Evolutionary conservation across 2,329 filamentous ascomycete genomes (phyloP).

Genomic region (Penicillium sp.): DNA sequence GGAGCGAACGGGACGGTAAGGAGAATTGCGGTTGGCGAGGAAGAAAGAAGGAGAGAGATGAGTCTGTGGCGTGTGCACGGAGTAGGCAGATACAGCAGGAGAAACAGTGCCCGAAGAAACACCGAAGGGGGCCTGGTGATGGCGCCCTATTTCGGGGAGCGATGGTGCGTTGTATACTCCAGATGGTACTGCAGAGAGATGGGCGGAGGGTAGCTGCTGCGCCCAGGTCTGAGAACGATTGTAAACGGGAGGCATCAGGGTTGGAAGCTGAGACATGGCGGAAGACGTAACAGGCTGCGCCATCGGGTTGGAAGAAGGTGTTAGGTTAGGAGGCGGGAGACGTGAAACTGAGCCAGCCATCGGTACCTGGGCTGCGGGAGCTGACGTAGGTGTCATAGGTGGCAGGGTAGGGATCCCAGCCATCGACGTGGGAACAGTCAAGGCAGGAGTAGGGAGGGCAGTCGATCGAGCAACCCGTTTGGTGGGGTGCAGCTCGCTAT

Average conservation of each 20-base stretch:
- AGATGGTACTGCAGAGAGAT: constrained; percentile 33
- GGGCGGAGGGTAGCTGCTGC: constrained; percentile 43
- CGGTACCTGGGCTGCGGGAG: constrained; percentile 40
- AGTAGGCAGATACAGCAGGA: constrained; percentile 70
- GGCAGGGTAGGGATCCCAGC: constrained; percentile 37
- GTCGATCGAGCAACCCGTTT: constrained; percentile 52
- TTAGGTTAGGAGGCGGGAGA: constrained; percentile 73
- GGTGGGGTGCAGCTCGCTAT: constrained; percentile 58
- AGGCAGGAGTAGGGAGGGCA: constrained; percentile 24
- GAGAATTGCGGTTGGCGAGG: constrained; percentile 84
- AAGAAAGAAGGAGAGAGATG: constrained; percentile 87
- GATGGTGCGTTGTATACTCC: constrained; percentile 36
- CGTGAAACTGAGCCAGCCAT: constrained; percentile 51
- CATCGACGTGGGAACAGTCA: constrained; percentile 32
- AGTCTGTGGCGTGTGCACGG: constrained; percentile 63
- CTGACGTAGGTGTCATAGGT: constrained; percentile 39
- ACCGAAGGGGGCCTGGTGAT: constrained; percentile 54
- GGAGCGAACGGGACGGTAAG: constrained; percentile 86
- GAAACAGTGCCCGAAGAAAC: constrained; percentile 64
- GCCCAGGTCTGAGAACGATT: constrained; percentile 58
- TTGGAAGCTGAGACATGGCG: constrained; percentile 61
- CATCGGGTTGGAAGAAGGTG: constrained; percentile 59
- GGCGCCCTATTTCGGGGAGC: constrained; percentile 45
- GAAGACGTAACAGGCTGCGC: constrained; percentile 43
- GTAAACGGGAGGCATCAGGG: constrained; percentile 79